Conservation (phyloP, 176 grass and related monocot genomes). For the Cenchrus purpureus region DNA sequence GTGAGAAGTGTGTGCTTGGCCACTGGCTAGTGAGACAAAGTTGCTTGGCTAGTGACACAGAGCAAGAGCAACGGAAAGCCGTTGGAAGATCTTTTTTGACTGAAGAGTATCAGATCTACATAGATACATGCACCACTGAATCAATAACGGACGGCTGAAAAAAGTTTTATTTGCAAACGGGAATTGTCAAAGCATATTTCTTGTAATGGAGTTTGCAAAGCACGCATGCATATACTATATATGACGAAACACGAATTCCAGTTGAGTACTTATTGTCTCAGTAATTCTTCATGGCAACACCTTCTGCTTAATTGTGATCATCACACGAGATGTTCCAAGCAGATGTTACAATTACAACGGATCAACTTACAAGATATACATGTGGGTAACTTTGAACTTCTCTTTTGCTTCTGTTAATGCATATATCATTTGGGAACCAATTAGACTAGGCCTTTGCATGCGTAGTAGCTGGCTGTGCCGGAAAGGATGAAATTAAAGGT, state of each 20-base stretch:
- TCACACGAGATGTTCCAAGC: background rate
- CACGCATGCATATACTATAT: too few relatives aligned
- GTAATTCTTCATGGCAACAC: background rate
- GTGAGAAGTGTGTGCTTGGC: constrained; percentile 5
- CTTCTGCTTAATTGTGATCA: background rate
- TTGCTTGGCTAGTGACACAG: background rate
- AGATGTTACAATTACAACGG: too few relatives aligned
- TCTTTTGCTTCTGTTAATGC: background rate
- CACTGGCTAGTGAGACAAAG: background rate
- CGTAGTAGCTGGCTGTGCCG: background rate
- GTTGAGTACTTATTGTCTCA: background rate
- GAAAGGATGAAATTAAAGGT: background rate
- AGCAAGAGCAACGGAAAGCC: background rate
- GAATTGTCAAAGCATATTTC: too few relatives aligned
- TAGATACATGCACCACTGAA: background rate
- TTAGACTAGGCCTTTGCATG: constrained; percentile 16
- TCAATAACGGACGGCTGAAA: too few relatives aligned
- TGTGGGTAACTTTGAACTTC: background rate
- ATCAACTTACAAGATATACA: background rate
- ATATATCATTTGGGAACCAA: background rate
- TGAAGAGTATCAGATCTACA: background rate
- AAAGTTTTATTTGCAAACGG: too few relatives aligned
- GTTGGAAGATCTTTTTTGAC: background rate
- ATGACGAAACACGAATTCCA: too few relatives aligned
- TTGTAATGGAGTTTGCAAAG: too few relatives aligned